phyloP scores from a whole-genome alignment of 2,329 filamentous ascomycete species.

The Aspergillus sp. region DNA sequence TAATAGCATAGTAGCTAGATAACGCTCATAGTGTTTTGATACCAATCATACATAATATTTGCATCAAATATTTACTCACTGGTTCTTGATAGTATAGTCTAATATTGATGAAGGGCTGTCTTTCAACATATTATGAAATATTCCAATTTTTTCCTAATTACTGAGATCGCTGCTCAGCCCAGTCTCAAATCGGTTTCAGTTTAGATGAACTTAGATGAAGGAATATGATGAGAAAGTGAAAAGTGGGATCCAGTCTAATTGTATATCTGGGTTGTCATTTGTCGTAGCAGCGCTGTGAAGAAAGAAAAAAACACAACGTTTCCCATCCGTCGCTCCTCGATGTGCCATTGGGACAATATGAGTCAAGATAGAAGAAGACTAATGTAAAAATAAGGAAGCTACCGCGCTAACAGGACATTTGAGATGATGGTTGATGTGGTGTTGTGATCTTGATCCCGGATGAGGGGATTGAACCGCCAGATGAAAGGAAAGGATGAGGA shows the following conservation, averaged over 20 bases:
- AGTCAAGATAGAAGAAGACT: background rate
- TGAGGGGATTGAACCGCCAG: background rate
- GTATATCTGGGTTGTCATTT: constrained; percentile 7
- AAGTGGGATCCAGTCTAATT: background rate
- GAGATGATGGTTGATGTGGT: background rate
- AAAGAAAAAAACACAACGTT: background rate
- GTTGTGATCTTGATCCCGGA: too few relatives aligned
- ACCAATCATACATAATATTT: background rate
- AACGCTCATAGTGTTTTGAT: background rate
- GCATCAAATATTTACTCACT: background rate
- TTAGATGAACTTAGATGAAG: background rate
- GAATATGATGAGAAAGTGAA: background rate
- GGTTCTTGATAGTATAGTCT: too few relatives aligned
- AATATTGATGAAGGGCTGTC: too few relatives aligned
- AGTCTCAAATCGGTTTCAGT: background rate
- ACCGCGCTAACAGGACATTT: background rate
- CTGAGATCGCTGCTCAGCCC: background rate
- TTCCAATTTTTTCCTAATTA: too few relatives aligned
- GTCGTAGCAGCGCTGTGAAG: constrained; percentile 7
- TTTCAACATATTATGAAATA: too few relatives aligned
- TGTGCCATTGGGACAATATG: constrained; percentile 3
- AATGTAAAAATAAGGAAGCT: background rate
- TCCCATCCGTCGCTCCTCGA: constrained; percentile 7
- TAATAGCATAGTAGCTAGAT: background rate
- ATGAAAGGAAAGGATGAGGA: constrained; percentile 9